Percentiles rank a stretch among this genome's conserved stretches.
Evolutionary conservation across 2,329 filamentous ascomycete genomes (phyloP).

Genomic region (Beauveria australis): DNA sequence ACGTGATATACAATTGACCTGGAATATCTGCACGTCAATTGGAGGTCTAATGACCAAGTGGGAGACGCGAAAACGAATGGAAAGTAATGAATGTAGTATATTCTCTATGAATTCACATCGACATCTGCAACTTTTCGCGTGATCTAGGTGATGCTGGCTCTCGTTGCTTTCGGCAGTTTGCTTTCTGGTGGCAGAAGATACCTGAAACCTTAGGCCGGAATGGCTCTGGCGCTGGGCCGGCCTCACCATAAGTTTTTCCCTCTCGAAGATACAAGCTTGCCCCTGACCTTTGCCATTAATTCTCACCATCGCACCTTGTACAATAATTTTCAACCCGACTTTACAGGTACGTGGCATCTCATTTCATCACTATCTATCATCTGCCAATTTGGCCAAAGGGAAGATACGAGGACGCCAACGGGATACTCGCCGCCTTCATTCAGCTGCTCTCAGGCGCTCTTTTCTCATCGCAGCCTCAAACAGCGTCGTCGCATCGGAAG

Average conservation of each 20-base stretch:
- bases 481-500: background rate
- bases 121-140: background rate
- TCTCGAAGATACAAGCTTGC: slow-evolving; percentile 12
- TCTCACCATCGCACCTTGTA: slow-evolving; percentile 5
- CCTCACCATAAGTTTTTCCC: slow-evolving; percentile 23
- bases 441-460: background rate
- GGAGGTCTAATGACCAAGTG: background rate
- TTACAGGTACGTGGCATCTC: background rate
- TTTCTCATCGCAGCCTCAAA: background rate
- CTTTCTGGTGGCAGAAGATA: slow-evolving; percentile 11
- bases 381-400: background rate
- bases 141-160: background rate
- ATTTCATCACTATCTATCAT: background rate
- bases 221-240: background rate
- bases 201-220: slow-evolving; percentile 29
- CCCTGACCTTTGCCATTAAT: slow-evolving; percentile 10
- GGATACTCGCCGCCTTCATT: background rate
- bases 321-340: background rate
- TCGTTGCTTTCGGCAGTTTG: background rate
- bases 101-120: background rate
- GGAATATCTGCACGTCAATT: background rate
- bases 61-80: no score
- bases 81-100: background rate
- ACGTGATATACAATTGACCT: background rate
- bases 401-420: background rate